These are phyloP conservation scores for Cystofilobasidium macerans DNA, from an alignment of 768 basidiomycete genomes.

Conservation along the genomic window DNA sequence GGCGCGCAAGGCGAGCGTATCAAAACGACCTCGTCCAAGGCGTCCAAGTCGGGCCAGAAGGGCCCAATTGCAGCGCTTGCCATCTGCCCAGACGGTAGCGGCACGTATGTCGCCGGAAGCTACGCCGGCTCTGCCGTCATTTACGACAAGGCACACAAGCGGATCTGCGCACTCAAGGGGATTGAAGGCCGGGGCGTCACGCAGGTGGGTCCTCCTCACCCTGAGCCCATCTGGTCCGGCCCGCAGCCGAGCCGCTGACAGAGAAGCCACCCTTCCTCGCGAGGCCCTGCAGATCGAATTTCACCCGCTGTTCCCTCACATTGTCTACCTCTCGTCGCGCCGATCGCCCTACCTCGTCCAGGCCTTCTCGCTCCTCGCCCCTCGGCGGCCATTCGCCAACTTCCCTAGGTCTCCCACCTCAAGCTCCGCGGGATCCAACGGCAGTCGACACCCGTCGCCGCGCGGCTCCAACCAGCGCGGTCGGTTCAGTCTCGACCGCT, in stretches of 20 bases:
- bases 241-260: too few species aligned
- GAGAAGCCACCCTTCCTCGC: too few species aligned
- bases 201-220: too few species aligned
- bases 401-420: too few species aligned
- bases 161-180: conserved; percentile 52
- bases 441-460: conserved; percentile 35
- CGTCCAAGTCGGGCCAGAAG: conserved; percentile 75
- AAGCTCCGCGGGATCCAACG: too few species aligned
- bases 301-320: conserved; percentile 57
- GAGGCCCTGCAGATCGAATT: conserved; percentile 65
- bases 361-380: conserved; percentile 67
- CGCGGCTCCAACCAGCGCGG: conserved; percentile 63
- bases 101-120: conserved; percentile 69
- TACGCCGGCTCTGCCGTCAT: conserved; percentile 42
- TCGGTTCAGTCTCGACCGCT: conserved; percentile 62
- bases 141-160: conserved; percentile 45
- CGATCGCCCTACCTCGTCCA: conserved; percentile 49
- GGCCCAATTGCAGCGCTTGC: conserved; percentile 79
- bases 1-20: conserved; percentile 59
- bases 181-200: conserved; percentile 38
- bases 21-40: conserved; percentile 59
- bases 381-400: conserved; percentile 40
- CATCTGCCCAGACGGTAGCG: conserved; percentile 55
- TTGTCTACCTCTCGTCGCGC: conserved; percentile 70
- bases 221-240: too few species aligned